A percentile compares a stretch with the other conserved stretches of the same genome.
Conservation (phyloP, 352 stramenopile genomes). For the Globisporangium emineosum region DNA sequence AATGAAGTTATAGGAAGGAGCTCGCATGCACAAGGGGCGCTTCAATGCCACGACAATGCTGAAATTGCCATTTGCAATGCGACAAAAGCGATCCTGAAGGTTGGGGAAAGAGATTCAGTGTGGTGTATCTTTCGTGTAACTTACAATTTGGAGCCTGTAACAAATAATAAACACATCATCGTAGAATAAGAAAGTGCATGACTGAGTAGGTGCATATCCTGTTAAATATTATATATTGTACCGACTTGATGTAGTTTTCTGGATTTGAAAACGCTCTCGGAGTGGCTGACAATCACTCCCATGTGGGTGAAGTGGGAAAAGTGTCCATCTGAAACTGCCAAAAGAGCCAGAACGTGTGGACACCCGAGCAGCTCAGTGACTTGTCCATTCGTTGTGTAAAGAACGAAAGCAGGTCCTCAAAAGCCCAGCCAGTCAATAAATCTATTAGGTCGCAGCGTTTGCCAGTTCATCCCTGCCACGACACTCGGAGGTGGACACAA, state of each 20-base stretch:
- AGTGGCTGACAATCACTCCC: background rate
- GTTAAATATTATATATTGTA: background rate
- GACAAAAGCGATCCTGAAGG: background rate
- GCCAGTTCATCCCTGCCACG: no score
- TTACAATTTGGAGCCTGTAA: background rate
- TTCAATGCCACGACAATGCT: background rate
- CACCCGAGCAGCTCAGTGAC: background rate
- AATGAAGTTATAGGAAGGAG: background rate
- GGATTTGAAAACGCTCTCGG: background rate
- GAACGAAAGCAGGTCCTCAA: no score
- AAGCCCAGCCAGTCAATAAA: no score
- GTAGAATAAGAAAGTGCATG: background rate
- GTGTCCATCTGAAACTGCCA: background rate
- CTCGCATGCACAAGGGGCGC: background rate
- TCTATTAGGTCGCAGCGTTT: no score
- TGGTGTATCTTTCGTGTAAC: background rate
- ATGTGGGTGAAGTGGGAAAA: background rate
- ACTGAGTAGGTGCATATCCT: background rate
- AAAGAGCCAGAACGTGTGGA: background rate
- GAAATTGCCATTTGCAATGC: no score
- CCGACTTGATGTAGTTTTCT: background rate
- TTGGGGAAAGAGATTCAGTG: background rate
- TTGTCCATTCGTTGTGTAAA: no score
- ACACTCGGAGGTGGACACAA: no score
- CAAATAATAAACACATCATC: background rate